Base-by-base conservation (phyloP, 169 alveolate species). In the Neospora caninum region DNA sequence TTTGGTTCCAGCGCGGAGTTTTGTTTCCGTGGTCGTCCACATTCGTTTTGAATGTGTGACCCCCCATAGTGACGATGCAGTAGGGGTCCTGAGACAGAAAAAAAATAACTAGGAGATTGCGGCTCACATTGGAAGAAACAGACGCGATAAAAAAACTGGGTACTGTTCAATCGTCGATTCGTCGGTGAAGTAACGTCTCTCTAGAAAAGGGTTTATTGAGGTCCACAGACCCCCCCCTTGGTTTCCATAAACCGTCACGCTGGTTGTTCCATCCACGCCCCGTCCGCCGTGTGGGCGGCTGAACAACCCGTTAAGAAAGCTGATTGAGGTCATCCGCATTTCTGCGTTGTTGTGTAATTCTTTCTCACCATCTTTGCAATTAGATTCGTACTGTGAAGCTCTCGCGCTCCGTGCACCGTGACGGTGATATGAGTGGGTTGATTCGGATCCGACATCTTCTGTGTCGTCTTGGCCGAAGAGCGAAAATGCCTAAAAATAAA, bases 341-440 rank as follows among this genome's bases (percentile, higher is more conserved):
- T 22, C 73, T 29, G 18, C 7, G 64, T 6, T 64, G 25, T 64
- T 29, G 25, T 1, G 86, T 78, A 4, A 2, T 34, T 69, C 29
- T 38, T 78, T 78, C 89, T 82, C 53, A 82, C 89, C 89, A 82
- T 82, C 64, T 38, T 41, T 4, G 54, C 10, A 41, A 82, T 82
- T 49, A 82, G 41, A 42, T 82, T 82, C 36, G 89, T 82, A 27
- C 64, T 82, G 89, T 82, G 41, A 38, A 82, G 36, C n/a, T 82
- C 89, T 10, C 89, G 53, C 1, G 89, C 89, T 0, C 89, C n/a
- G 89, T 82, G 41, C 58, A 82, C 89, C 34, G 89, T 82, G 38
- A 82, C 89, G 18, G 89, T 82, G 29, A 82, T 29, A 67, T 82
- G 89, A 7, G 89, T 82, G 67, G 89, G 89, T 49, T 82, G 89